A percentile compares a stretch with the other conserved stretches of the same genome.
Evolutionary conservation across 2,329 filamentous ascomycete species (phyloP).

Genomic region (Claviceps humidiphila): DNA sequence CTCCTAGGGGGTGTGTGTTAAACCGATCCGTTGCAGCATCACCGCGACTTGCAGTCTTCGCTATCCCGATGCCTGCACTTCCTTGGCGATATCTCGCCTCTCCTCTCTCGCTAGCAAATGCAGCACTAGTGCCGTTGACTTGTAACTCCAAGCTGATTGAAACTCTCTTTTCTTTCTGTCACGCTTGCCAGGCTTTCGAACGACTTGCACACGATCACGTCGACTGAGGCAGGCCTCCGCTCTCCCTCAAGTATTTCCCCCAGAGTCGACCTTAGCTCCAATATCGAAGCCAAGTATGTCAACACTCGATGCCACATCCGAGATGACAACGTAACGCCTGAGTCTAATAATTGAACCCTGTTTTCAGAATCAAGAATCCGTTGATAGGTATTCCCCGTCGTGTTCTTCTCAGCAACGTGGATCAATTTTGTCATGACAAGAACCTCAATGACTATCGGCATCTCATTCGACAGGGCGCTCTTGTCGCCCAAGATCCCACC

Average conservation of each 20-base stretch:
- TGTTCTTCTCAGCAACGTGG: constrained; percentile 40
- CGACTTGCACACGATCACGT: constrained; percentile 17
- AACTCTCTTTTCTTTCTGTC: not conserved
- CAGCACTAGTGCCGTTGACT: not conserved
- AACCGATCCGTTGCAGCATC: not conserved
- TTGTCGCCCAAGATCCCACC: constrained; percentile 58
- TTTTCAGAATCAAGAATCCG: constrained; percentile 29
- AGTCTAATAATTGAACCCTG: constrained; percentile 3
- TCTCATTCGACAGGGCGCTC: constrained; percentile 53
- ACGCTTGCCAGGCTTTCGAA: constrained; percentile 12
- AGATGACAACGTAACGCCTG: not conserved
- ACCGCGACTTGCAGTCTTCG: not conserved
- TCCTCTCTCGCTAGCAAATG: not conserved
- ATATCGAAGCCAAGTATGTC: constrained; percentile 30
- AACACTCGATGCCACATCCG: not conserved
- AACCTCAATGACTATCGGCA: constrained; percentile 43
- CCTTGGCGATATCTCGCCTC: too few species aligned
- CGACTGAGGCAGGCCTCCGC: constrained; percentile 23
- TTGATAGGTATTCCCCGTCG: constrained; percentile 38
- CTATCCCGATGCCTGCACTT: not conserved
- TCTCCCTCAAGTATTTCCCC: constrained; percentile 15
- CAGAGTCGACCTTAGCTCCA: constrained; percentile 30
- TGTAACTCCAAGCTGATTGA: not conserved
- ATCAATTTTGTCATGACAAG: constrained; percentile 48
- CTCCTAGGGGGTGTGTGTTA: too few species aligned